phyloP scores from a whole-genome alignment of 306 rosid species.

The Sechiopsis laciniata region DNA sequence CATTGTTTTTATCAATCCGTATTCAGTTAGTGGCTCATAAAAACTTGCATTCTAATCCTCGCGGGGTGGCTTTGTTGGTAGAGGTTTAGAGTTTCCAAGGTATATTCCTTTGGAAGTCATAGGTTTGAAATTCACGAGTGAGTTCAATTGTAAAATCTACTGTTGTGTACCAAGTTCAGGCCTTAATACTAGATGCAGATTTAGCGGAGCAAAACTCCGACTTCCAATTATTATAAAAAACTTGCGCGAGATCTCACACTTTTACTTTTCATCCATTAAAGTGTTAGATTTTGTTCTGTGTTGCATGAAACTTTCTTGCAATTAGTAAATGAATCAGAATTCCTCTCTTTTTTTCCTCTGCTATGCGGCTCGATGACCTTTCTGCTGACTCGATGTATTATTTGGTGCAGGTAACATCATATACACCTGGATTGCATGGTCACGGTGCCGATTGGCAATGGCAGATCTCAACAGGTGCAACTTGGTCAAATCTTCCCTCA shows the following conservation, averaged over 20 bases:
- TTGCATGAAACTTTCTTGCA: not conserved
- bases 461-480: slow-evolving; percentile 79
- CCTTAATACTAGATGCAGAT: too few species aligned
- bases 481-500: slow-evolving; percentile 96
- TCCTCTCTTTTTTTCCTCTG: not conserved
- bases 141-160: too few species aligned
- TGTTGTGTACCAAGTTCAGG: too few species aligned
- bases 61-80: too few species aligned
- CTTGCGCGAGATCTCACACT: not conserved
- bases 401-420: slow-evolving; percentile 70
- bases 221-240: not conserved
- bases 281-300: not conserved
- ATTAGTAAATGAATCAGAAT: not conserved
- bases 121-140: too few species aligned
- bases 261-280: not conserved
- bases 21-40: not conserved
- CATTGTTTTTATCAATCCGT: not conserved
- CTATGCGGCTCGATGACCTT: not conserved
- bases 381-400: slow-evolving; percentile 13
- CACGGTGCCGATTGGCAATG: slow-evolving; percentile 91
- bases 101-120: too few species aligned
- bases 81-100: too few species aligned
- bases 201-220: too few species aligned
- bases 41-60: too few species aligned
- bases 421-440: slow-evolving; percentile 86